phyloP scores from a whole-genome alignment of 2,329 filamentous ascomycete genomes.

The Cladosporium austrohemisphaericum region DNA sequence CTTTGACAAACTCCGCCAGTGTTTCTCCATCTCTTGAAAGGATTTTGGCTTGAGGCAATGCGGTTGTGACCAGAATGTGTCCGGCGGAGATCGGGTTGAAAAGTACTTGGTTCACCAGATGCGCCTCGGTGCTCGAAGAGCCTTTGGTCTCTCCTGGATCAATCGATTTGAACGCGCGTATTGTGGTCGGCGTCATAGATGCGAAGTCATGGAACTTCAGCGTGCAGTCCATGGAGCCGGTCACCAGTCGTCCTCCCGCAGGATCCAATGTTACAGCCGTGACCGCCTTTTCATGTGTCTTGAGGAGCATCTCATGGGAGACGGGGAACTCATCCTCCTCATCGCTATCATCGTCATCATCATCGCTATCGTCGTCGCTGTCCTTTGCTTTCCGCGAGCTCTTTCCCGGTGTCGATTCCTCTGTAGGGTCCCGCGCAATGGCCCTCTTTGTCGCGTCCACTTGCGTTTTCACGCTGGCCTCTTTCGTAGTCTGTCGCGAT shows the following conservation, averaged over 20 bases:
- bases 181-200: slow-evolving; percentile 89
- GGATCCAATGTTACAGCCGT: slow-evolving; percentile 82
- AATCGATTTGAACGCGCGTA: slow-evolving; percentile 88
- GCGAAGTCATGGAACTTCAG: slow-evolving; percentile 94
- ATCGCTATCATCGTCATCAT: slow-evolving; percentile 59
- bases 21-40: slow-evolving; percentile 84
- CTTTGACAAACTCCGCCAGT: slow-evolving; percentile 86
- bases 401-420: slow-evolving; percentile 16
- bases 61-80: slow-evolving; percentile 80
- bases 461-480: slow-evolving; percentile 72
- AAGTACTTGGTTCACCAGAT: slow-evolving; percentile 79
- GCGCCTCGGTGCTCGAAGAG: slow-evolving; percentile 70
- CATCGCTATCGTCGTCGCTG: slow-evolving; percentile 47
- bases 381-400: slow-evolving; percentile 26
- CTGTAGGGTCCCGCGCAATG: slow-evolving; percentile 23
- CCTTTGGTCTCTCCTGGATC: slow-evolving; percentile 80
- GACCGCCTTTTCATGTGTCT: slow-evolving; percentile 84
- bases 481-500: slow-evolving; percentile 45
- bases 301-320: slow-evolving; percentile 87
- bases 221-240: slow-evolving; percentile 86
- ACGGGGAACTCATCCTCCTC: slow-evolving; percentile 87
- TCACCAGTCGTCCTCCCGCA: slow-evolving; percentile 77
- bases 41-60: slow-evolving; percentile 85
- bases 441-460: slow-evolving; percentile 71
- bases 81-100: slow-evolving; percentile 81